Conservation (phyloP, 345 rosid species). For the Clarkia xantiana region DNA sequence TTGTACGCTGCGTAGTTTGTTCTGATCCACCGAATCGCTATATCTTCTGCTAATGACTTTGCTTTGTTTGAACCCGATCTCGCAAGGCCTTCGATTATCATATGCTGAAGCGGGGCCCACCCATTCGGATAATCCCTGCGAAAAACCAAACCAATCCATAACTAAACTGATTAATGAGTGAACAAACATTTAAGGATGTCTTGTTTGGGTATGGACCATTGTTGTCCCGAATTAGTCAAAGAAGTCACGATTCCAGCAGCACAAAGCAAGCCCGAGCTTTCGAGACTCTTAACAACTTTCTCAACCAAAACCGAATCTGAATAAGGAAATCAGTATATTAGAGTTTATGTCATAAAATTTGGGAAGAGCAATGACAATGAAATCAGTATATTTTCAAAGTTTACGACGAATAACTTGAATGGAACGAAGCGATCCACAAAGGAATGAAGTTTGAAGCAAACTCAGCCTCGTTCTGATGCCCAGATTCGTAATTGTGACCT, state of each 20-base stretch:
- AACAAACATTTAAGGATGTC: neutral
- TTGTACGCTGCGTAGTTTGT: slow-evolving; percentile 29
- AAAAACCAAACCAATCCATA: slow-evolving; percentile 11
- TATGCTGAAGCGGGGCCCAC: slow-evolving; percentile 83
- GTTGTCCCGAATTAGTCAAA: slow-evolving; percentile 47
- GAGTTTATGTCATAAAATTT: neutral
- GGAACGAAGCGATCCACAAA: slow-evolving; percentile 57
- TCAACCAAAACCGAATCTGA: slow-evolving; percentile 48
- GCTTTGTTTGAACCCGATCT: slow-evolving; percentile 42
- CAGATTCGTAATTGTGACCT: slow-evolving; percentile 38
- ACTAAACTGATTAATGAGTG: neutral
- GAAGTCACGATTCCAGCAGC: slow-evolving; percentile 69
- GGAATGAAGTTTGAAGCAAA: slow-evolving; percentile 82
- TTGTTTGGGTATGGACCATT: slow-evolving; percentile 39
- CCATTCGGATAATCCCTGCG: slow-evolving; percentile 91
- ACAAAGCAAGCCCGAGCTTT: slow-evolving; percentile 50
- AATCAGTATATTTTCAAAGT: neutral
- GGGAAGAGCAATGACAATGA: neutral
- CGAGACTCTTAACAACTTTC: slow-evolving; percentile 37
- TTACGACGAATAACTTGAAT: slow-evolving; percentile 37
- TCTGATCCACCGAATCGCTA: slow-evolving; percentile 62
- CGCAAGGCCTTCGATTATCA: slow-evolving; percentile 59
- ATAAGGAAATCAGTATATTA: slow-evolving; percentile 6
- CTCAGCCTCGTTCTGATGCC: slow-evolving; percentile 44
- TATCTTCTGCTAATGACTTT: slow-evolving; percentile 52